Evolutionary conservation across 2,329 filamentous ascomycete genomes (phyloP).

Genomic region (Neofusicoccum cordaticola): DNA sequence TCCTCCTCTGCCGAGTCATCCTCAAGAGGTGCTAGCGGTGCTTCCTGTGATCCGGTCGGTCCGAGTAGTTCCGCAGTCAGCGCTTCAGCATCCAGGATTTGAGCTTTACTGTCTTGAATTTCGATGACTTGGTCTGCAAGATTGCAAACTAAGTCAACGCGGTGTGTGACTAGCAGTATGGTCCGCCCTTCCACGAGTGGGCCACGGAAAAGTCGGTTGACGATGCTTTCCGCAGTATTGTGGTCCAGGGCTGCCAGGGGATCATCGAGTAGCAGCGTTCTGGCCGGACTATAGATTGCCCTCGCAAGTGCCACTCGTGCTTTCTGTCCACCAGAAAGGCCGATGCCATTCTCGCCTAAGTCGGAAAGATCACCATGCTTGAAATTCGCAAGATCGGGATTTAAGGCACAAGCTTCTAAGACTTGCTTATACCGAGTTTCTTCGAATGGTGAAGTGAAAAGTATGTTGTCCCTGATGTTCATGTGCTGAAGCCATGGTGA

Average conservation of each 20-base stretch:
- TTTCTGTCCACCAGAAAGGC: slow-evolving; percentile 60
- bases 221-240: slow-evolving; percentile 62
- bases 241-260: slow-evolving; percentile 61
- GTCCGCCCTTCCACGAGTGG: slow-evolving; percentile 54
- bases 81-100: slow-evolving; percentile 30
- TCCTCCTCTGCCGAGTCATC: slow-evolving; percentile 23
- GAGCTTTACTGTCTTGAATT: slow-evolving; percentile 59
- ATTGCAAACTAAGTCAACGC: slow-evolving; percentile 67
- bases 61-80: slow-evolving; percentile 1
- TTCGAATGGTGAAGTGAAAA: slow-evolving; percentile 66
- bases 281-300: slow-evolving; percentile 57
- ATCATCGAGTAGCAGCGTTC: slow-evolving; percentile 57
- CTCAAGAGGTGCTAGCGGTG: slow-evolving; percentile 16
- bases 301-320: slow-evolving; percentile 60
- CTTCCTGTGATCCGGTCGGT: not conserved
- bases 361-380: slow-evolving; percentile 62
- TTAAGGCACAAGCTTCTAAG: slow-evolving; percentile 61
- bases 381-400: slow-evolving; percentile 61
- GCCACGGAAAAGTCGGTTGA: slow-evolving; percentile 56
- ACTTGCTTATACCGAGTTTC: slow-evolving; percentile 66
- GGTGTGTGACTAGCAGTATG: slow-evolving; percentile 62
- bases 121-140: slow-evolving; percentile 73
- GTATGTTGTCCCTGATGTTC: slow-evolving; percentile 67
- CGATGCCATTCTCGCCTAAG: slow-evolving; percentile 61
- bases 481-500: slow-evolving; percentile 68